Evolutionary conservation across 1,139 yeast genomes (phyloP).

Genomic region (Kluyveromyces sp.): DNA sequence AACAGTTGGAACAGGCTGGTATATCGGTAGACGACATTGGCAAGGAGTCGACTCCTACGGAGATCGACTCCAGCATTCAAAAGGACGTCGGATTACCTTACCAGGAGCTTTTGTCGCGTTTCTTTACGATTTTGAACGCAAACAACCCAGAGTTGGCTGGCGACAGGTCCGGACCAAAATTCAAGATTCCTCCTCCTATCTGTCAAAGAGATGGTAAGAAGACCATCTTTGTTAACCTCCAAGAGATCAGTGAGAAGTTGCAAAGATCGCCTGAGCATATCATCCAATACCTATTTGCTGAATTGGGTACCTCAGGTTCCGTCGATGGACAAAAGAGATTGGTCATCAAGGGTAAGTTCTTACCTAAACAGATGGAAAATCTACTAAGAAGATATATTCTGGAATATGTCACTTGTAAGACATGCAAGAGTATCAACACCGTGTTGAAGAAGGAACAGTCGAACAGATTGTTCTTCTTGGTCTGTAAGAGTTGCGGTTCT

Average conservation of each 20-base stretch:
- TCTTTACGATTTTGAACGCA: constrained; percentile 76
- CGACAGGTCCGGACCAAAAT: constrained; percentile 85
- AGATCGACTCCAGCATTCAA: constrained; percentile 30
- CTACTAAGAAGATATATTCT: constrained; percentile 92
- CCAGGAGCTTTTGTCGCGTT: constrained; percentile 70
- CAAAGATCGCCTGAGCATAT: constrained; percentile 97
- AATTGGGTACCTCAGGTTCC: constrained; percentile 98
- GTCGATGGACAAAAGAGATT: constrained; percentile 96
- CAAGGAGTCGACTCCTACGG: constrained; percentile 32
- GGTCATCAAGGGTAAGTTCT: constrained; percentile 96
- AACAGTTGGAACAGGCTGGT: constrained; percentile 87
- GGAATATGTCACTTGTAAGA: constrained; percentile 97
- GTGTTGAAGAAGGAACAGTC: constrained; percentile 90
- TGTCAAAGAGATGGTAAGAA: constrained; percentile 98
- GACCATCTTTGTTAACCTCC: constrained; percentile 92
- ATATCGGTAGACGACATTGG: constrained; percentile 45
- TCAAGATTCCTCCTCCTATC: constrained; percentile 95
- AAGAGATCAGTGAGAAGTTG: constrained; percentile 87
- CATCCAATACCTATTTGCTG: constrained; percentile 94
- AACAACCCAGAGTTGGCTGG: constrained; percentile 98
- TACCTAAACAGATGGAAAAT: constrained; percentile 94
- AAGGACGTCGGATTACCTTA: constrained; percentile 63
- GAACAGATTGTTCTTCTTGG: constrained; percentile 94
- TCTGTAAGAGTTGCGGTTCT: constrained; percentile 97
- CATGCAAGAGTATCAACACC: constrained; percentile 97